A percentile compares a stretch with the other conserved stretches of the same genome.
These are phyloP conservation scores for Solanum medicagineum DNA, from an alignment of 257 asterid genomes.

Conservation along the genomic window DNA sequence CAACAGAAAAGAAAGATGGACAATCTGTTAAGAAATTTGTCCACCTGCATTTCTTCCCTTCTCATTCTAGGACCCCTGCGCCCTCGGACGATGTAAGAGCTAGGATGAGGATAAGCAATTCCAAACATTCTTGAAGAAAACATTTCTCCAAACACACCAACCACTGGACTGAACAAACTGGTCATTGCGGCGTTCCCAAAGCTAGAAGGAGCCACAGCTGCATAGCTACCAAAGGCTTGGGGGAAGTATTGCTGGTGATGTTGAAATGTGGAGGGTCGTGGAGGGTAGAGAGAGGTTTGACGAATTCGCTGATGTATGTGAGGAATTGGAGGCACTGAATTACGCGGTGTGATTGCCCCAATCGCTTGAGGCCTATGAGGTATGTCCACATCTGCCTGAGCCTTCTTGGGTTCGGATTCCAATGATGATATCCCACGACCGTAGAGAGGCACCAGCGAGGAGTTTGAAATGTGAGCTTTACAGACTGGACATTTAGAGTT, in stretches of 20 bases:
- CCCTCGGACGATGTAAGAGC: conserved; percentile 27
- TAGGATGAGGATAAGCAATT: conserved; percentile 44
- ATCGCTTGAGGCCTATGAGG: conserved; percentile 70
- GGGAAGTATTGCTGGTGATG: conserved; percentile 17
- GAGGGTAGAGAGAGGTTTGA: background rate
- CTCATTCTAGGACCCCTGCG: conserved; percentile 55
- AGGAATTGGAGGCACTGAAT: conserved; percentile 18
- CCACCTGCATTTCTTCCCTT: conserved; percentile 26
- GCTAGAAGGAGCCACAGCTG: conserved; percentile 23
- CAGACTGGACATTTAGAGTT: conserved; percentile 72
- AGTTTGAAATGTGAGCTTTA: conserved; percentile 46
- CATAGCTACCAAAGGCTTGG: conserved; percentile 21
- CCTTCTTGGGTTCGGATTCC: conserved; percentile 38
- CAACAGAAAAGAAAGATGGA: conserved; percentile 61
- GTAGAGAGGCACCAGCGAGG: conserved; percentile 72
- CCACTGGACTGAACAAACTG: background rate
- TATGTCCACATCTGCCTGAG: conserved; percentile 23
- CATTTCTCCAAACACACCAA: conserved; percentile 34
- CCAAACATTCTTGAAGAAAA: conserved; percentile 66
- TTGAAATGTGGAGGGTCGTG: background rate
- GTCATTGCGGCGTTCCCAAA: background rate
- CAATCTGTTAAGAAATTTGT: conserved; percentile 61
- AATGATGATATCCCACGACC: conserved; percentile 56
- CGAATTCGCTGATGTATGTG: conserved; percentile 18
- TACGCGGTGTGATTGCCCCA: conserved; percentile 11